Evolutionary conservation across 2,329 filamentous ascomycete species (phyloP).

Genomic region (Myriosclerotinia scirpicola): DNA sequence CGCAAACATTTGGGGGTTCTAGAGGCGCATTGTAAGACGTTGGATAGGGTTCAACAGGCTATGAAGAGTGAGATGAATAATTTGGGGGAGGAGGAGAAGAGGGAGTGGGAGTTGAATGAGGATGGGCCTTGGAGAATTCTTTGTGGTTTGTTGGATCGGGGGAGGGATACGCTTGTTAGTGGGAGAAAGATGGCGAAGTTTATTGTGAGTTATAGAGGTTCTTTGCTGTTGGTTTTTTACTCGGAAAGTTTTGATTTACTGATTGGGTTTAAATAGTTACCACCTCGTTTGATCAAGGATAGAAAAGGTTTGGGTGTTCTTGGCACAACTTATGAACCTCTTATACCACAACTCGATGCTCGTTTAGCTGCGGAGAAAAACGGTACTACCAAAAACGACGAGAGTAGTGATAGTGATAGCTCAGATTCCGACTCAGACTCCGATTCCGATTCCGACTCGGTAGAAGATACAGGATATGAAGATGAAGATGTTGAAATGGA

Average conservation of each 20-base stretch:
- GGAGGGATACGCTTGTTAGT: slow-evolving; percentile 28
- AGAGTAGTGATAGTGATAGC: slow-evolving; percentile 8
- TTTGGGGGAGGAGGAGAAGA: slow-evolving; percentile 30
- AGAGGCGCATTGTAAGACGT: slow-evolving; percentile 32
- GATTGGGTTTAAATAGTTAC: slow-evolving; percentile 27
- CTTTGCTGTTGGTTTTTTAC: neutral
- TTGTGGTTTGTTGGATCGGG: slow-evolving; percentile 34
- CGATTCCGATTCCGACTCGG: slow-evolving; percentile 5
- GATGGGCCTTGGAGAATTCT: slow-evolving; percentile 35
- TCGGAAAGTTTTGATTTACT: neutral
- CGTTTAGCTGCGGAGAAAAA: slow-evolving; percentile 25
- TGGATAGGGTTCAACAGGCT: slow-evolving; percentile 32
- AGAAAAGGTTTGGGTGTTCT: slow-evolving; percentile 32
- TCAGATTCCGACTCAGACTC: slow-evolving; percentile 18
- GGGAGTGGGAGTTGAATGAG: slow-evolving; percentile 33
- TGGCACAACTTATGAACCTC: slow-evolving; percentile 29
- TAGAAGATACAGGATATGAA: slow-evolving; percentile 2
- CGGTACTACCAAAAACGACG: neutral
- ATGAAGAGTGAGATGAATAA: slow-evolving; percentile 29
- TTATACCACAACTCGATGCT: slow-evolving; percentile 28
- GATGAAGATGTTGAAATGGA: slow-evolving; percentile 23
- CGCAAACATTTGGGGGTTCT: slow-evolving; percentile 35
- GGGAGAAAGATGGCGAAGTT: slow-evolving; percentile 30
- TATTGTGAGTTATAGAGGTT: slow-evolving; percentile 30
- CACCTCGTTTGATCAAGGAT: slow-evolving; percentile 27